A percentile compares a stretch with the other conserved stretches of the same genome.
These are phyloP conservation scores for Penicillium oxalicum DNA, from an alignment of 2,329 filamentous ascomycete genomes.

Conservation along the genomic window DNA sequence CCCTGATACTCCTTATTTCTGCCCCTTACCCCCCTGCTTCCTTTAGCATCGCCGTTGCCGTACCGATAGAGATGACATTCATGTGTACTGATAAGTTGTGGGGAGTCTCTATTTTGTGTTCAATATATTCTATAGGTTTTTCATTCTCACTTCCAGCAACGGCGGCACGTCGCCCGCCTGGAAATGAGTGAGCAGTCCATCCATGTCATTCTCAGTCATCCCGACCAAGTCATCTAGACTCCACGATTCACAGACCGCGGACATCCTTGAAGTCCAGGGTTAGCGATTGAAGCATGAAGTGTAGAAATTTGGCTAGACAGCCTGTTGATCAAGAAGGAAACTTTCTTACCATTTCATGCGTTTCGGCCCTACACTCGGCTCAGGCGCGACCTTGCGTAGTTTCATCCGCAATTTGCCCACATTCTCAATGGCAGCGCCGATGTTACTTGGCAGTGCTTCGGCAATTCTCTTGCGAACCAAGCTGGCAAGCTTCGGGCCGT, in stretches of 20 bases:
- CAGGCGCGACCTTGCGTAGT: conserved; percentile 70
- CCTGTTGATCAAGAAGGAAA: not conserved
- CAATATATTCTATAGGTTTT: not conserved
- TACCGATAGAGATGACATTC: conserved; percentile 19
- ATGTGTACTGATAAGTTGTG: conserved; percentile 21
- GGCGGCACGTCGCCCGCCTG: conserved; percentile 35
- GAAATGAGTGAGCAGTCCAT: conserved; percentile 72
- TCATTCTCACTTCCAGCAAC: conserved; percentile 30
- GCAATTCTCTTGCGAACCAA: conserved; percentile 81
- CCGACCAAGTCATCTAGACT: conserved; percentile 76
- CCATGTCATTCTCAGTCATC: conserved; percentile 80
- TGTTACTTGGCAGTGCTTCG: conserved; percentile 65
- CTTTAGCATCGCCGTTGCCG: conserved; percentile 7
- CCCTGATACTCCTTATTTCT: conserved; percentile 4
- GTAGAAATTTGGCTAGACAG: not conserved
- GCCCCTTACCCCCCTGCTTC: conserved; percentile 1
- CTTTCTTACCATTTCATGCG: conserved; percentile 74
- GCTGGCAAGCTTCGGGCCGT: conserved; percentile 84
- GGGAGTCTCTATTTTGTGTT: conserved; percentile 10
- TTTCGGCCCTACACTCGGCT: conserved; percentile 68
- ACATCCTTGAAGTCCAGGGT: conserved; percentile 62
- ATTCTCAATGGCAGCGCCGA: conserved; percentile 77
- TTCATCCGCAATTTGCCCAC: conserved; percentile 75
- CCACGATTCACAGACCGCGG: conserved; percentile 80
- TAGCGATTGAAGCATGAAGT: not conserved